A percentile compares a stretch with the other conserved stretches of the same genome.
phyloP scores from a whole-genome alignment of 768 basidiomycete genomes.

The Panaeolus papilionaceus region DNA sequence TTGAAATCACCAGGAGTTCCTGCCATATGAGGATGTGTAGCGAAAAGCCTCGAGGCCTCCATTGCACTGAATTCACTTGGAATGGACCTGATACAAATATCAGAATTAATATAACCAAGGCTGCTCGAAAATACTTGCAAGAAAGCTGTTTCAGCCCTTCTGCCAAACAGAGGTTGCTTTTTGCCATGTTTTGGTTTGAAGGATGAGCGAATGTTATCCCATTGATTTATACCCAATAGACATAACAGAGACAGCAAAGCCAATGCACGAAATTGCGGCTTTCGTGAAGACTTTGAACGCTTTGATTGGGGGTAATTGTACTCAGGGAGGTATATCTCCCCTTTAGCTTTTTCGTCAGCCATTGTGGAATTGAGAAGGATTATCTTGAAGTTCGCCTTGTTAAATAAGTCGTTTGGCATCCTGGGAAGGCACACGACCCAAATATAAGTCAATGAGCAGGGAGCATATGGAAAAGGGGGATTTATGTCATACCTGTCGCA shows the following conservation, averaged over 20 bases:
- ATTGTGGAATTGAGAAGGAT: constrained; percentile 4
- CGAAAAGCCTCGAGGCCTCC: constrained; percentile 56
- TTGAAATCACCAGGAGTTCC: constrained; percentile 61
- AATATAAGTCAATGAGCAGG: not conserved
- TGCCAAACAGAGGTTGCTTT: constrained; percentile 26
- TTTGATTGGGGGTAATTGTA: not conserved
- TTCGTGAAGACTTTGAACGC: not conserved
- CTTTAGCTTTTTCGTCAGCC: constrained; percentile 15
- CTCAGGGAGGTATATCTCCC: constrained; percentile 4
- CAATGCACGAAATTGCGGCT: not conserved
- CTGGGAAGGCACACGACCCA: not conserved
- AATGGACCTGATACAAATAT: constrained; percentile 42
- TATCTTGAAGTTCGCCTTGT: not conserved
- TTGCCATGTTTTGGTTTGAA: constrained; percentile 18
- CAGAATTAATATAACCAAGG: constrained; percentile 1
- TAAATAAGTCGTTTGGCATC: constrained; percentile 7
- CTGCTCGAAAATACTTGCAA: constrained; percentile 22
- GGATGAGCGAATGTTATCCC: constrained; percentile 17
- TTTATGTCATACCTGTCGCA: constrained; percentile 11
- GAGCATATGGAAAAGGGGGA: not conserved
- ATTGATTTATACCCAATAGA: not conserved
- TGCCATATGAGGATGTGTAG: constrained; percentile 71
- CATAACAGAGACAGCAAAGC: not conserved
- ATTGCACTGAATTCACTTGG: constrained; percentile 61
- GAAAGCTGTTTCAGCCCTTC: constrained; percentile 28